Conservation (phyloP, 106 monocot genomes). For the Chionographis japonica region DNA sequence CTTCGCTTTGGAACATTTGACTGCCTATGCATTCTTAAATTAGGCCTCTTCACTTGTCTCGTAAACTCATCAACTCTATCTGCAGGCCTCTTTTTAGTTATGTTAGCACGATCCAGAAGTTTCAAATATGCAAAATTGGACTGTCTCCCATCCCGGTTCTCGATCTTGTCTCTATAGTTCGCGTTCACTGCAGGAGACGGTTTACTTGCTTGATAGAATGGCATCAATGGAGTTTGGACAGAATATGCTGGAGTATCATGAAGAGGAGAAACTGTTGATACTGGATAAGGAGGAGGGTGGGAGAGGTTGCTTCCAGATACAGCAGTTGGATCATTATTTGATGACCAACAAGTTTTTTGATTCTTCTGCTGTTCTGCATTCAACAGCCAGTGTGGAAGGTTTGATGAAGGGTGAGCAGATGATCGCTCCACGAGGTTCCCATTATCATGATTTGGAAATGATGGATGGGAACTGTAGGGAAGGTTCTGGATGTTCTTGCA, state of each 20-base stretch:
- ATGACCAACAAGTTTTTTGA: conserved; percentile 1
- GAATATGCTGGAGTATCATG: neutral
- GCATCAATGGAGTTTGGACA: neutral
- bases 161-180: conserved; percentile 11
- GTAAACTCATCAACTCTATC: conserved; percentile 11
- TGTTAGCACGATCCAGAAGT: conserved; percentile 3
- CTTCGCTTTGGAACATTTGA: neutral
- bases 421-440: conserved; percentile 10
- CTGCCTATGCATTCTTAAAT: neutral
- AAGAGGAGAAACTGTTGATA: conserved; percentile 10
- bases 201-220: conserved; percentile 1
- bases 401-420: conserved; percentile 12
- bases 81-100: conserved; percentile 28
- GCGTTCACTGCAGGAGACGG: conserved; percentile 3
- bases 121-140: conserved; percentile 16
- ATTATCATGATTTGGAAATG: conserved; percentile 9
- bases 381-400: conserved; percentile 37
- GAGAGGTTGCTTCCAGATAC: neutral
- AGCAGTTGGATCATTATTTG: conserved; percentile 9
- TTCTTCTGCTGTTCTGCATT: conserved; percentile 25
- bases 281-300: conserved; percentile 7
- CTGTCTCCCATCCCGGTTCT: conserved; percentile 9
- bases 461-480: conserved; percentile 11
- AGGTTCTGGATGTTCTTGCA: conserved; percentile 24
- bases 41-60: conserved; percentile 29